Base-by-base conservation (phyloP, 495 filamentous ascomycete genomes). In the Cercophora newfieldiana region DNA sequence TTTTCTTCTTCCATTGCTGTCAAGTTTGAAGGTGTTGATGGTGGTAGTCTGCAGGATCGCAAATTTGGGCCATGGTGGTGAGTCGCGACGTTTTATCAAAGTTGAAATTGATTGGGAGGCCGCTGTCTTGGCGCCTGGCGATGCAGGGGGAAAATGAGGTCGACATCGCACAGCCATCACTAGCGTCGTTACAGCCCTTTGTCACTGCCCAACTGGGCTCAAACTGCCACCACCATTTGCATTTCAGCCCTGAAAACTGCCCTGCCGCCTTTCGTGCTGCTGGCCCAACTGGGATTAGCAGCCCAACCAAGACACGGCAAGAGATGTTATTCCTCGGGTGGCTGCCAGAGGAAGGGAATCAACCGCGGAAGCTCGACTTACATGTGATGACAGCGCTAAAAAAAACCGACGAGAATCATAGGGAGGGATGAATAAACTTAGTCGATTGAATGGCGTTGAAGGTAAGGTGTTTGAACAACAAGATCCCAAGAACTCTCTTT, bases 211-310 rank as follows among this genome's bases (percentile, higher is more conserved):
- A 44, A 14, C 3, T 44, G 37, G 37, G 37, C 37, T 14, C 4
- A 44, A 16, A 12, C 12, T 12, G 49, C 49, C 12, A 22, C 49
- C 49, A 53, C 49, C 12, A n/a, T 53, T 25, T 22, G 2, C 24
- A 25, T 53, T 53, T 16, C 50, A 53, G n/a, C 50, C 50, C 50
- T 53, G 50, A 22, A 53, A 19, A 53, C n/a, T 55, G 51, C 49
- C 16, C 49, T 53, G 49, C 49, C 16, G 49, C 49, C 24, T 25
- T 25, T 53, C 49, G 49, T 22, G n/a, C 49, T 53, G 12, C 19
- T 53, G 49, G 49, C 56, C 8, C 3, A 18, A 6, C 29, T 59
- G 21, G 56, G 28, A 5, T 14, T 44, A 44, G 37, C 2, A 8
- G 10, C 37, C 37, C 12, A 44, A 4, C 12, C n/a, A 44, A 44